A percentile compares a stretch with the other conserved stretches of the same genome.
Evolutionary conservation across 495 filamentous ascomycete species (phyloP).

Genomic region (Aspergillus bertholletiae): DNA sequence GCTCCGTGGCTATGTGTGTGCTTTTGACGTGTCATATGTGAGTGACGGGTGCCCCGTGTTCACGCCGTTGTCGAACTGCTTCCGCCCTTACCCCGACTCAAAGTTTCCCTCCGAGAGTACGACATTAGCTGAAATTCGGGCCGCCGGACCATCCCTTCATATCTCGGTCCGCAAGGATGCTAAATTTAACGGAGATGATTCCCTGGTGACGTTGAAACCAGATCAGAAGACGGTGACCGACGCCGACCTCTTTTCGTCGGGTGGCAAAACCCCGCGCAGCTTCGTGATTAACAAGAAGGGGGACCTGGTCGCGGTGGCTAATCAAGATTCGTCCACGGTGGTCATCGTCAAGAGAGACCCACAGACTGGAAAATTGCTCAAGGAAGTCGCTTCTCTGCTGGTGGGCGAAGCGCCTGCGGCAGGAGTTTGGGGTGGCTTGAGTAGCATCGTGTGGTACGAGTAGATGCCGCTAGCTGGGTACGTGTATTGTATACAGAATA

Average conservation of each 20-base stretch:
- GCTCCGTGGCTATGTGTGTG: conserved; percentile 53
- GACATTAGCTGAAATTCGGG: conserved; percentile 35
- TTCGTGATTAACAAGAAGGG: conserved; percentile 64
- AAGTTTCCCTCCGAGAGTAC: conserved; percentile 26
- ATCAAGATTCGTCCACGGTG: conserved; percentile 56
- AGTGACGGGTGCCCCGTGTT: conserved; percentile 40
- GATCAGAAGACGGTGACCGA: conserved; percentile 40
- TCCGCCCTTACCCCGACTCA: conserved; percentile 26
- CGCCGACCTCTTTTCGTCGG: conserved; percentile 49
- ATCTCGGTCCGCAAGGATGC: conserved; percentile 44
- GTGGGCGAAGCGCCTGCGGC: conserved; percentile 30
- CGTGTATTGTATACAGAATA: background rate
- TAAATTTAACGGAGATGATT: conserved; percentile 30
- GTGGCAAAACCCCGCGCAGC: conserved; percentile 59
- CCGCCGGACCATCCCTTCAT: conserved; percentile 26
- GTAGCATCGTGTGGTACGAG: conserved; percentile 61
- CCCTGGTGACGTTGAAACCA: conserved; percentile 32
- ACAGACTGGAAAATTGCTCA: conserved; percentile 51
- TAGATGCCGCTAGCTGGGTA: too few species aligned
- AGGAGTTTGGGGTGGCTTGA: conserved; percentile 46
- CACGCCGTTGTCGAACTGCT: conserved; percentile 24
- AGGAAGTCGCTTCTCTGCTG: conserved; percentile 40
- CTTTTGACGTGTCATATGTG: conserved; percentile 56
- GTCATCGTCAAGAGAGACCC: conserved; percentile 57
- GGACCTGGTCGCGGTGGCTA: conserved; percentile 56